phyloP scores from a whole-genome alignment of 106 monocot species.

The Dendrobium catenatum region DNA sequence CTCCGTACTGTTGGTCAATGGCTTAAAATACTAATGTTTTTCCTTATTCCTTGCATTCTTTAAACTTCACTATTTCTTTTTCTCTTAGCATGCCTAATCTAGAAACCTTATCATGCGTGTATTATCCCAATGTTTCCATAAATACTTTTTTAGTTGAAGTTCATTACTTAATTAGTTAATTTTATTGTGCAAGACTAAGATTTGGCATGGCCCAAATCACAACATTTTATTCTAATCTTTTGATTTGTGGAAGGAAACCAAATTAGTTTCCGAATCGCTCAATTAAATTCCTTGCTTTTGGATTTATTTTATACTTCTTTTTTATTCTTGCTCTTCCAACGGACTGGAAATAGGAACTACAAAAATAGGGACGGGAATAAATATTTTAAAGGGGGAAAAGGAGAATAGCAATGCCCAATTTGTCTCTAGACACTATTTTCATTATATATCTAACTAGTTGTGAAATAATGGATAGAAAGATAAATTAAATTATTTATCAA shows the following conservation, averaged over 20 bases:
- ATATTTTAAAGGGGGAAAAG: neutral
- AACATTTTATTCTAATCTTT: too few species aligned
- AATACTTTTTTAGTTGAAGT: neutral
- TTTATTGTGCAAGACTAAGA: neutral
- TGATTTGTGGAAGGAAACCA: neutral
- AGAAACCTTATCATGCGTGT: neutral
- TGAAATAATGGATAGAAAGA: neutral
- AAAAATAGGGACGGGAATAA: neutral
- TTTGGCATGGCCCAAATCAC: neutral
- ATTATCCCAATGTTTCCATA: neutral
- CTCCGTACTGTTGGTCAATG: neutral
- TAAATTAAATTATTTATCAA: neutral
- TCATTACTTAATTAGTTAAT: neutral
- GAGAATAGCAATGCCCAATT: neutral
- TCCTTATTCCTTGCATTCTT: neutral
- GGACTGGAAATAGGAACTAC: neutral
- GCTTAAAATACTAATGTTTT: neutral
- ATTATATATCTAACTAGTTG: neutral
- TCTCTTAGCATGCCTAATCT: neutral
- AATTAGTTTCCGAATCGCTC: neutral
- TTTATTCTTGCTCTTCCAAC: neutral
- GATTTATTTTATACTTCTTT: neutral
- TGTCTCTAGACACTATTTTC: neutral
- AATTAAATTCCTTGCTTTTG: neutral
- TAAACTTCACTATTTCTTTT: neutral